These are phyloP conservation scores for Kwoniella sp. DNA, from an alignment of 768 basidiomycete species.

Conservation along the genomic window DNA sequence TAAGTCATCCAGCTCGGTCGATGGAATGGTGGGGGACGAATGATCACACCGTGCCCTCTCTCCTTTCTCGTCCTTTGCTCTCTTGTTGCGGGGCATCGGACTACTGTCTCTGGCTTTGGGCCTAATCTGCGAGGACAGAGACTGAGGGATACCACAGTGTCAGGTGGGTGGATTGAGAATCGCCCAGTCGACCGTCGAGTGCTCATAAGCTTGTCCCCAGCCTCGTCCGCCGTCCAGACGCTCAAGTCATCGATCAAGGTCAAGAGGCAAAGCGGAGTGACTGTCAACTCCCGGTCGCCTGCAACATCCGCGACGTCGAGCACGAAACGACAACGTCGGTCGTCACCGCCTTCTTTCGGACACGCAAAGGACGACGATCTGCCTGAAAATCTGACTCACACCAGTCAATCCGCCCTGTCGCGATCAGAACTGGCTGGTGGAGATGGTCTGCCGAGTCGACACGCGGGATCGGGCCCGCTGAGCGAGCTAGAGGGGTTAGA, in stretches of 20 bases:
- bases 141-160: neutral
- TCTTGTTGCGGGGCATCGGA: neutral
- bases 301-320: too few species aligned
- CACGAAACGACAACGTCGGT: constrained; percentile 5
- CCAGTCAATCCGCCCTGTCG: constrained; percentile 24
- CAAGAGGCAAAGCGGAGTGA: too few species aligned
- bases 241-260: too few species aligned
- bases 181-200: too few species aligned
- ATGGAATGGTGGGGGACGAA: constrained; percentile 3
- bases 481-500: constrained; percentile 21
- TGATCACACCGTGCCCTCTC: constrained; percentile 34
- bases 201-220: too few species aligned
- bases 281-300: too few species aligned
- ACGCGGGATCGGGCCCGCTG: neutral
- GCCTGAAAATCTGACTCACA: constrained; percentile 37
- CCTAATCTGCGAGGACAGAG: constrained; percentile 7
- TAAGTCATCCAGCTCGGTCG: constrained; percentile 18
- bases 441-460: too few species aligned
- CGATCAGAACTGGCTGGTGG: constrained; percentile 6
- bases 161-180: constrained; percentile 15
- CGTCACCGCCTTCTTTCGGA: neutral
- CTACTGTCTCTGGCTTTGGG: constrained; percentile 6
- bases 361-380: too few species aligned
- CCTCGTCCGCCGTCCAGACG: too few species aligned
- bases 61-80: neutral